Conservation (phyloP, 768 basidiomycete genomes). For the Coprinopsis sp. region DNA sequence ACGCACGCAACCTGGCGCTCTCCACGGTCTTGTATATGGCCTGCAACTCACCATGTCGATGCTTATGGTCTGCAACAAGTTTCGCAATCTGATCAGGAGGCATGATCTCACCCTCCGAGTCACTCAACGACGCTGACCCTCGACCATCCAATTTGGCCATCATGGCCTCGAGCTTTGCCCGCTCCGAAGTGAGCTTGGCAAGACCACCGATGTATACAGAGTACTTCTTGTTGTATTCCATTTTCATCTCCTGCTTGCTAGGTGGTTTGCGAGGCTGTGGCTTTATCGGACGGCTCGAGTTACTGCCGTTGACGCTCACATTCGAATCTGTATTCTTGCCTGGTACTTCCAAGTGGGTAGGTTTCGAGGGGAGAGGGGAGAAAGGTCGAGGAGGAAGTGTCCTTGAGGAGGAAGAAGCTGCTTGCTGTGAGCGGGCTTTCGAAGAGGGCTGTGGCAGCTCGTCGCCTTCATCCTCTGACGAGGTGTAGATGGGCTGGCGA, state of each 20-base stretch:
- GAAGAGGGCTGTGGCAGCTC: slow-evolving; percentile 3
- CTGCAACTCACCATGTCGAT: not conserved
- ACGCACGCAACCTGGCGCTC: no score
- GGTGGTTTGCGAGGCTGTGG: no score
- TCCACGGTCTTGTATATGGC: no score
- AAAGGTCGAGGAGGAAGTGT: slow-evolving; percentile 14
- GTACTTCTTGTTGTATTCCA: not conserved
- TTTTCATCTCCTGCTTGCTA: no score
- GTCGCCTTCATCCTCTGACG: slow-evolving; percentile 58
- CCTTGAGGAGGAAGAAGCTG: no score
- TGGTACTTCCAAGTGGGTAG: slow-evolving; percentile 22
- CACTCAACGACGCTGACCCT: no score
- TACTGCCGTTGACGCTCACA: no score
- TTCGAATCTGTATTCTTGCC: no score
- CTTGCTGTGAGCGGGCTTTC: slow-evolving; percentile 9
- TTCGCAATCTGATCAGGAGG: not conserved
- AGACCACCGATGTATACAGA: slow-evolving; percentile 39
- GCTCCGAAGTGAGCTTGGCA: slow-evolving; percentile 44
- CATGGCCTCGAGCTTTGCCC: slow-evolving; percentile 26
- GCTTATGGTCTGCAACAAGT: not conserved
- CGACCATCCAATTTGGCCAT: not conserved
- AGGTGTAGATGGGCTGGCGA: slow-evolving; percentile 59
- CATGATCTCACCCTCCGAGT: not conserved
- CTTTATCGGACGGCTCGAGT: no score
- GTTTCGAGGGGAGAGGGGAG: not conserved